Base-by-base conservation (phyloP, 176 grass and related monocot genomes). In the Puya raimondii region DNA sequence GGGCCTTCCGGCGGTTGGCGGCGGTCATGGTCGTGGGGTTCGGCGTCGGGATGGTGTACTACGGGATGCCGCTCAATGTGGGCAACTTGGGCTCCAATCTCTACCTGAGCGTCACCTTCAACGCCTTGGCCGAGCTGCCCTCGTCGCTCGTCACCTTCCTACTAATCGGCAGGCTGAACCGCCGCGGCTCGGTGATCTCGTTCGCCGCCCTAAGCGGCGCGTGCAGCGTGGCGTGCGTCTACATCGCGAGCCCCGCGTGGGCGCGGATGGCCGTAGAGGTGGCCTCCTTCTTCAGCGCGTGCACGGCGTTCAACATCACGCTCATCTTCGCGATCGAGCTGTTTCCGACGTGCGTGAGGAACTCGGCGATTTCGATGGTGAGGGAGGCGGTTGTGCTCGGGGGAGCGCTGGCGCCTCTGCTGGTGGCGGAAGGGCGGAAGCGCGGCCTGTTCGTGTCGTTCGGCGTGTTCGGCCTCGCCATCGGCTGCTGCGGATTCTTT, bases 61-160 rank as follows among this genome's bases (percentile, higher is more conserved):
- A 85, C 72, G 93, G 93, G 20, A 90, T 96, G 93, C 93, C 89
- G 11, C 70, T 96, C 33, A 96, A 96, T 73, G 79, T 96, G 15
- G 93, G 93, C 18, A 96, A 80, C 81, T 49, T 96, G 18, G 88
- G 93, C 0, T 81, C 88, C 33, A 87, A 89, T 64, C 81, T 96
- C 25, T 96, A 96, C 70, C 79, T 89, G 9, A 96, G 88, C 74
- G 79, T 92, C 22, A 87, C 84, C 13, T 82, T 87, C 67, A 96
- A 96, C 84, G 88, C 92, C 16, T 18, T 96, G 11, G 86, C 74
- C 3, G 92, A 96, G 85, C 73, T 96, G 26, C 84, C 92, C 1
- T 71, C 88, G 23, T 64, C 88, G 16, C 15, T 92, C 51, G 53
- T 85, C 13, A 72, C 82, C 2, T 76, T 84, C 77, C 66, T 89